These are phyloP conservation scores for Theileria orientalis DNA, from an alignment of 169 alveolate species.

Conservation along the genomic window DNA sequence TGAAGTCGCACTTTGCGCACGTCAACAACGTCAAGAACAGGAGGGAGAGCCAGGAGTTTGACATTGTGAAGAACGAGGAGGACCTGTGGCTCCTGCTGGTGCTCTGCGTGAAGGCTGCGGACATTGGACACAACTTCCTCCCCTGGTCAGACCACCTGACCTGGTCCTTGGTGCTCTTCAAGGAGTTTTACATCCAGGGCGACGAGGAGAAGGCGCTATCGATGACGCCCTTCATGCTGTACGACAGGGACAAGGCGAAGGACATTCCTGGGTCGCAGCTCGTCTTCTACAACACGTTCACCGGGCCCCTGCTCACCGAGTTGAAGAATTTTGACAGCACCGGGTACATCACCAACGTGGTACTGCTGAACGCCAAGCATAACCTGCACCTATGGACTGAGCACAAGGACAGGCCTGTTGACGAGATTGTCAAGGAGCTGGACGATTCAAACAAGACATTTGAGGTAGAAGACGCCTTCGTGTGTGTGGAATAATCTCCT, in stretches of 20 bases:
- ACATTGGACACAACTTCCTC: slow-evolving; percentile 89
- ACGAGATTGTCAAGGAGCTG: slow-evolving; percentile 39
- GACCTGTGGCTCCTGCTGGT: slow-evolving; percentile 83
- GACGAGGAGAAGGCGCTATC: slow-evolving; percentile 71
- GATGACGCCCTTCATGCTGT: slow-evolving; percentile 65
- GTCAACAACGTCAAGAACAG: slow-evolving; percentile 79
- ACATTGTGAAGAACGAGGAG: slow-evolving; percentile 71
- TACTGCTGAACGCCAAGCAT: slow-evolving; percentile 22
- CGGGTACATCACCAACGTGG: slow-evolving; percentile 8
- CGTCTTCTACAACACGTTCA: slow-evolving; percentile 64
- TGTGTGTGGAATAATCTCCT: background rate
- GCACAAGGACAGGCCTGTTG: slow-evolving; percentile 14
- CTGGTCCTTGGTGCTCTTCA: slow-evolving; percentile 89
- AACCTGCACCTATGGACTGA: slow-evolving; percentile 49
- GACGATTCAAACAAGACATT: slow-evolving; percentile 24
- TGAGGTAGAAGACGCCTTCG: slow-evolving; percentile 30
- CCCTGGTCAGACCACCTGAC: slow-evolving; percentile 85
- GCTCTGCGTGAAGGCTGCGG: slow-evolving; percentile 88
- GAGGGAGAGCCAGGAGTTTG: slow-evolving; percentile 62
- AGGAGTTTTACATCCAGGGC: slow-evolving; percentile 91
- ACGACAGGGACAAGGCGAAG: slow-evolving; percentile 64
- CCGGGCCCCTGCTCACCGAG: slow-evolving; percentile 53
- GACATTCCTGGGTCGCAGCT: slow-evolving; percentile 70
- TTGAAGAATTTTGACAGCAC: slow-evolving; percentile 8
- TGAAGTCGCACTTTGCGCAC: slow-evolving; percentile 87